Percentiles rank a stretch among this genome's conserved stretches.
These are phyloP conservation scores for Cercospora brassicicola DNA, from an alignment of 2,329 filamentous ascomycete species.

Conservation along the genomic window DNA sequence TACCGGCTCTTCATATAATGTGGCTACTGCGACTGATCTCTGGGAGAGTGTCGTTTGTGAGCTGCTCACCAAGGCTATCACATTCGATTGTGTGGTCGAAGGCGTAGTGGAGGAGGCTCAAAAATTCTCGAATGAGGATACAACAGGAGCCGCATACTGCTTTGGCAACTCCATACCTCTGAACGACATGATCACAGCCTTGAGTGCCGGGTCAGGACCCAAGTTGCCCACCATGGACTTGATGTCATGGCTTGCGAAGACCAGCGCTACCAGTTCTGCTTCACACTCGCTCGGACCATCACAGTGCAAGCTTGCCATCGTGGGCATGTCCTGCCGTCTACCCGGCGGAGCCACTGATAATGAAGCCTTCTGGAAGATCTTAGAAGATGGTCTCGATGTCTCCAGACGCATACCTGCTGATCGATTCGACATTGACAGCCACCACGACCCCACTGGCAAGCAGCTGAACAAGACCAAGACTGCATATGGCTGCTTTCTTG, in stretches of 20 bases:
- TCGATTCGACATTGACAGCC: conserved; percentile 20
- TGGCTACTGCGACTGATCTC: conserved; percentile 28
- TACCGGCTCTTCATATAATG: conserved; percentile 35
- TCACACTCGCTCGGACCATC: conserved; percentile 1
- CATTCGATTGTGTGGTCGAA: conserved; percentile 32
- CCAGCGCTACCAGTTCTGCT: neutral
- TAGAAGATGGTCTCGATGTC: conserved; percentile 17
- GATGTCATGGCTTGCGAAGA: conserved; percentile 10
- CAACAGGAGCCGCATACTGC: conserved; percentile 11
- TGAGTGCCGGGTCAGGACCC: conserved; percentile 9
- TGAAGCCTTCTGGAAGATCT: conserved; percentile 24
- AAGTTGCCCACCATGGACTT: conserved; percentile 6
- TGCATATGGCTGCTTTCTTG: conserved; percentile 43
- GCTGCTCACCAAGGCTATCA: conserved; percentile 33
- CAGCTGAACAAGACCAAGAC: conserved; percentile 30
- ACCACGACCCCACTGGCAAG: conserved; percentile 21
- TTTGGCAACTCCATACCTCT: conserved; percentile 32
- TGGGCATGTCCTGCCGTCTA: conserved; percentile 15
- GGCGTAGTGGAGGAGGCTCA: conserved; percentile 25
- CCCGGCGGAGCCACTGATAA: conserved; percentile 11
- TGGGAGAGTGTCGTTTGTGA: conserved; percentile 28
- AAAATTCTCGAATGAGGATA: neutral
- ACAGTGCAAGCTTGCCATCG: conserved; percentile 11
- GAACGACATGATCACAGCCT: conserved; percentile 26
- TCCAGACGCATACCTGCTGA: conserved; percentile 16